Conservation (phyloP, 192 early-diverging fungal species). For the Coemansia sp. region DNA sequence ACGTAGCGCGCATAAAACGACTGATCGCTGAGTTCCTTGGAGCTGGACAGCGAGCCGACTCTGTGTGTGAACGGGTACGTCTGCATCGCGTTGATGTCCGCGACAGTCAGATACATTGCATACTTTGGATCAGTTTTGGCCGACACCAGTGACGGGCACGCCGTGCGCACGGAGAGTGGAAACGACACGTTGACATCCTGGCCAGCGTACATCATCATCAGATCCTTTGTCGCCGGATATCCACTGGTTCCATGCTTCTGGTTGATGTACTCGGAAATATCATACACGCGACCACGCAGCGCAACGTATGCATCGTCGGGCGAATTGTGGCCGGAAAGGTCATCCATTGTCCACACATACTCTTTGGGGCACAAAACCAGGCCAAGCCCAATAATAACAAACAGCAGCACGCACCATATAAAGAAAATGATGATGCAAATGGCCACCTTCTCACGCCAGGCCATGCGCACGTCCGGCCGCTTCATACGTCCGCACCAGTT, state of each 20-base stretch:
- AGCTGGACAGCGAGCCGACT: slow-evolving; percentile 33
- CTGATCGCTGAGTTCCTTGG: slow-evolving; percentile 41
- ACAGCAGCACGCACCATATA: slow-evolving; percentile 77
- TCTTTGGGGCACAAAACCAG: slow-evolving; percentile 70
- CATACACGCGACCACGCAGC: slow-evolving; percentile 80
- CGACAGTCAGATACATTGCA: slow-evolving; percentile 29
- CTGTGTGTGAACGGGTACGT: slow-evolving; percentile 42
- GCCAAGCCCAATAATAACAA: slow-evolving; percentile 83
- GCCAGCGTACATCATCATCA: slow-evolving; percentile 56
- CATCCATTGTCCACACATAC: slow-evolving; percentile 66
- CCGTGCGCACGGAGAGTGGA: slow-evolving; percentile 59
- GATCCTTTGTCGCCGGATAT: slow-evolving; percentile 28
- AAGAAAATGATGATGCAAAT: slow-evolving; percentile 85
- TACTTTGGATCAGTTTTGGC: slow-evolving; percentile 30
- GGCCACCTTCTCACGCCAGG: slow-evolving; percentile 92
- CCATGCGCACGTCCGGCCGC: slow-evolving; percentile 89
- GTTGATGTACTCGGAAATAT: slow-evolving; percentile 57
- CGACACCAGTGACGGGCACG: slow-evolving; percentile 56
- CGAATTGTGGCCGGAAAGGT: slow-evolving; percentile 60
- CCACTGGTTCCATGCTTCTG: slow-evolving; percentile 57
- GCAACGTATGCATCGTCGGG: slow-evolving; percentile 57
- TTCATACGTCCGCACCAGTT: slow-evolving; percentile 68
- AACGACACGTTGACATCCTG: slow-evolving; percentile 60
- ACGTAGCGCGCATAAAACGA: slow-evolving; percentile 34
- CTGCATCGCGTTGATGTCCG: slow-evolving; percentile 35